phyloP scores from a whole-genome alignment of 257 asterid genomes.

The Fraxinus pennsylvanica region DNA sequence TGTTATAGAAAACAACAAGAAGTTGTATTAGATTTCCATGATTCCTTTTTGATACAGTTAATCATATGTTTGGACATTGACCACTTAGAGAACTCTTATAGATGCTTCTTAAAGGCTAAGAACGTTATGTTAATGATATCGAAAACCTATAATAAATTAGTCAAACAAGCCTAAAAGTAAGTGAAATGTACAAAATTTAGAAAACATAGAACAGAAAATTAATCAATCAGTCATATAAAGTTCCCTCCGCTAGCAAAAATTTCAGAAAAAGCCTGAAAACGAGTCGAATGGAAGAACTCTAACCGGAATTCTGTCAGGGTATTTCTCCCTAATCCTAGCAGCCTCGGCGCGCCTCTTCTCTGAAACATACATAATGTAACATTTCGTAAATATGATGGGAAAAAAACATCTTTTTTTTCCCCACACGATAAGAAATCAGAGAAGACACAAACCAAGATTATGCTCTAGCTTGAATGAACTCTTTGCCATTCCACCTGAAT shows the following conservation, averaged over 20 bases:
- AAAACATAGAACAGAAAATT: neutral
- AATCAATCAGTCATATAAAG: neutral
- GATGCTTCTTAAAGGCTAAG: neutral
- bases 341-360: slow-evolving; percentile 47
- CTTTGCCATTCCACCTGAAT: slow-evolving; percentile 31
- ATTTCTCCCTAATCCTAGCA: slow-evolving; percentile 47
- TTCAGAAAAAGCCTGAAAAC: neutral
- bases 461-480: slow-evolving; percentile 41
- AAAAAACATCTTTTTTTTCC: neutral
- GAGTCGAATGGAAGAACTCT: neutral
- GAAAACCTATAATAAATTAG: neutral
- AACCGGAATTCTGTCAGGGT: slow-evolving; percentile 46
- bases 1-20: neutral
- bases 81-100: neutral
- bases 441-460: slow-evolving; percentile 23
- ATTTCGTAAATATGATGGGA: neutral
- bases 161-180: neutral
- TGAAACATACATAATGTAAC: neutral
- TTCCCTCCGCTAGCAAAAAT: neutral
- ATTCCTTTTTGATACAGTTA: neutral
- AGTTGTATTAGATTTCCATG: neutral
- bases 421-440: neutral
- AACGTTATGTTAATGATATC: neutral
- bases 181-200: neutral
- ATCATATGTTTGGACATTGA: neutral